Evolutionary conservation across 1,139 yeast species (phyloP), one percentile per base, ranked within the genome.

Genomic region (Casaregolazyma suthepensis): DNA sequence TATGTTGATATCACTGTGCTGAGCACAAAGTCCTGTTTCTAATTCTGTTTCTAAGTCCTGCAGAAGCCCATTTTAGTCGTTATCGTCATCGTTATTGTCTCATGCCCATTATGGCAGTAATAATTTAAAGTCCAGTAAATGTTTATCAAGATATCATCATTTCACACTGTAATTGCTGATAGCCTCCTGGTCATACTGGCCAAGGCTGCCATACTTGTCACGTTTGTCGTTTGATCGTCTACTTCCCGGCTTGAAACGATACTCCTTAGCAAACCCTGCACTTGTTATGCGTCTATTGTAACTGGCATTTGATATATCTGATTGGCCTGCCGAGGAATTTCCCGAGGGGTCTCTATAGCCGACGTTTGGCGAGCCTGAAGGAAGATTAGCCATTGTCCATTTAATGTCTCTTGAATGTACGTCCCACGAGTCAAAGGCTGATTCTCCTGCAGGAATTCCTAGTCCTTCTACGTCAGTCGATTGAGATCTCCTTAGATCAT

Each of bases 391-490:
- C 49, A 56, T 44, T 7, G 60, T 48, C 61, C 61, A 58, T 37
- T 50, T 51, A 1, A 54, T 22, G n/a, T 54, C 59, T 18, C 52
- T 40, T 31, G 58, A 55, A 44, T 55, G 56, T 20, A 57, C 56
- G 18, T 58, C 61, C 61, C 61, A 58, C n/a, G 56, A 53, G 43
- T 58, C 61, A 38, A 58, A 56, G 3, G 52, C 55, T 26, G 48
- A 26, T 10, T 43, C 29, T 4, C 45, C 52, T 19, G 29, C 23
- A 2, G 52, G 52, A 13, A 50, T 50, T 7, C 38, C 45, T 10
- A 47, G 22, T 12, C 52, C 48, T 10, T 45, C 45, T 15, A 45
- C 20, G 5, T 37, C 45, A 3, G 52, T 26, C 2, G 26, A 5
- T 17, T 26, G 22, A 15, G 44, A 12, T 10, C 13, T 26, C 10